Evolutionary conservation across 805 yeast genomes (phyloP).

Genomic region (Barnettozyma sucrosica): DNA sequence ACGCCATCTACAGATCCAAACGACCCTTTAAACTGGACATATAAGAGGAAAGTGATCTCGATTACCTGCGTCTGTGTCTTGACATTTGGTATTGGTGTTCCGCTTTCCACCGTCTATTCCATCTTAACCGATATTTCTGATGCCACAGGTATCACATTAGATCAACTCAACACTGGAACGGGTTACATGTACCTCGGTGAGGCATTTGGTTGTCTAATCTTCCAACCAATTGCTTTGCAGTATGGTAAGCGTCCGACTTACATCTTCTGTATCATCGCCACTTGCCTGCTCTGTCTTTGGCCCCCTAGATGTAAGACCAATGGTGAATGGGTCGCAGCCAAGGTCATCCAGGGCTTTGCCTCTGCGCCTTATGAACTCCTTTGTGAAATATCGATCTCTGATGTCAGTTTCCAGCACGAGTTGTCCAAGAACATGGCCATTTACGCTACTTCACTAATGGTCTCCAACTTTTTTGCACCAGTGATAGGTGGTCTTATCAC

Average conservation of each 20-base stretch:
- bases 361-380: slow-evolving; percentile 44
- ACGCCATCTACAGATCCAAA: background rate
- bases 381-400: slow-evolving; percentile 44
- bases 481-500: slow-evolving; percentile 53
- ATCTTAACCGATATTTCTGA: background rate
- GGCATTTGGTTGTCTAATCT: background rate
- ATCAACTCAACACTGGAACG: background rate
- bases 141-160: background rate
- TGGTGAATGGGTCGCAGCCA: background rate
- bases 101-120: background rate
- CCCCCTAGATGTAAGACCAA: background rate
- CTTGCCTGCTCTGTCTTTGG: background rate
- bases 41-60: background rate
- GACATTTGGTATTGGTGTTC: background rate
- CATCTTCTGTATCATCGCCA: background rate
- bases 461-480: slow-evolving; percentile 52
- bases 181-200: background rate
- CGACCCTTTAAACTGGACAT: background rate
- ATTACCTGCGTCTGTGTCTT: background rate
- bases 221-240: background rate
- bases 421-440: slow-evolving; percentile 41
- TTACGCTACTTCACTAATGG: slow-evolving; percentile 48
- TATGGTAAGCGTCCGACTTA: background rate
- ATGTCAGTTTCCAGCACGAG: slow-evolving; percentile 46
- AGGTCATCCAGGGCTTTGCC: slow-evolving; percentile 29